Base-by-base conservation (phyloP, 805 yeast species). In the Candida manassasensis region DNA sequence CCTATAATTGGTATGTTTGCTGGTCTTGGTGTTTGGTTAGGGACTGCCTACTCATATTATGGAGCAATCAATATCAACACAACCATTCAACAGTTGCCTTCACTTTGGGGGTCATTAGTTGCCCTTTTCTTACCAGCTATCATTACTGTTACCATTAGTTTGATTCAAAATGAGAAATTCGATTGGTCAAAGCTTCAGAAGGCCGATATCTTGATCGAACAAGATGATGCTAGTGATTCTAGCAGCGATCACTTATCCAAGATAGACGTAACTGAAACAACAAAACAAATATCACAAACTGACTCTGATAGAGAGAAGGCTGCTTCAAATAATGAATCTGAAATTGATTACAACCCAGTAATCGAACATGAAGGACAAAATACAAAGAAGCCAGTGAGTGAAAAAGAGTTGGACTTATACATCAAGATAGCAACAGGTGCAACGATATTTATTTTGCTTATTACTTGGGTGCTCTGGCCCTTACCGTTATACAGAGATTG, bases 401-500 rank as follows among this genome's bases (percentile, higher is more conserved):
- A 36, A 4, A 32, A 36, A 6, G 41, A 42, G 31, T 24, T 36
- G 11, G 40, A 39, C 25, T 39, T 35, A 5, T 57, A 53, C 38
- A 45, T 42, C 8, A 55, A 50, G 34, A 38, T 61, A 9, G 58
- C 66, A 3, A 45, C 48, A 27, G 50, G 42, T 11, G 45, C 56
- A 10, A 42, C 54, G 5, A 31, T 60, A 2, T 42, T 59, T 26
- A 44, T 48, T n/a, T 39, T 59, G 5, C 37, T 59, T n/a, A 28
- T 62, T 4, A 59, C 65, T 3, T 61, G 66, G 63, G 63, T 63
- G 1, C 35, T 61, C n/a, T 60, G 66, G 63, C 71, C 73, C 25
- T 51, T 67, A 32, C 69, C 72, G 15, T 47, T 67, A 16, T 67
- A 66, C 43, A 57, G 67, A 27, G 60, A 68, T n/a, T 68, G 59